Percentiles rank a stretch among this genome's conserved stretches.
These are phyloP conservation scores for Agrostemma githago DNA, from an alignment of 148 eudicot genomes.

Conservation along the genomic window DNA sequence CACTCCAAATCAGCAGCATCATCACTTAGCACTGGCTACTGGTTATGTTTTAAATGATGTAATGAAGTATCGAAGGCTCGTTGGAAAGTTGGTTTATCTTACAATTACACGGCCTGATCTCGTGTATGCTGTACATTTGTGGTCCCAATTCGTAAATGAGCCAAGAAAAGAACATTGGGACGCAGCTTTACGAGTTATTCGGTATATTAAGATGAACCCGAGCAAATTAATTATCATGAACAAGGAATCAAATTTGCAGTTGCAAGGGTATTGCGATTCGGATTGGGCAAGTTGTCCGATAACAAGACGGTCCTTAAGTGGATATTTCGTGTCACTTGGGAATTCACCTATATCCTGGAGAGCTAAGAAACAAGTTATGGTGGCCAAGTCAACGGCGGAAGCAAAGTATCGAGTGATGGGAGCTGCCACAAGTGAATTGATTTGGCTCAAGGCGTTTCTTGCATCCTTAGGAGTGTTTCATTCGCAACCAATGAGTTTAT, in stretches of 20 bases:
- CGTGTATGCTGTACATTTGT: not conserved
- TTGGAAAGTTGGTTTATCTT: not conserved
- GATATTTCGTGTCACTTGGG: not conserved
- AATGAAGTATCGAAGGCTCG: not conserved
- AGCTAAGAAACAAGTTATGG: not conserved
- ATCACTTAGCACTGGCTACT: not conserved
- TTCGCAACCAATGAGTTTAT: not conserved
- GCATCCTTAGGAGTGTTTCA: not conserved
- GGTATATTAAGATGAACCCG: not conserved
- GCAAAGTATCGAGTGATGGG: constrained; percentile 4
- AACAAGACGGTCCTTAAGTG: not conserved
- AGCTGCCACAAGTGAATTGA: not conserved
- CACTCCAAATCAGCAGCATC: not conserved
- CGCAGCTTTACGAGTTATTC: not conserved
- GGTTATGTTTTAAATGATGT: not conserved
- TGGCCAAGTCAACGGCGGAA: not conserved
- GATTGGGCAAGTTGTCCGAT: constrained; percentile 10
- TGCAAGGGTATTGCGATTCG: not conserved
- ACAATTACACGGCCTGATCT: not conserved
- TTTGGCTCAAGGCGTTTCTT: not conserved
- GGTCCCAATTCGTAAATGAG: not conserved
- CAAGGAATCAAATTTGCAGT: not conserved
- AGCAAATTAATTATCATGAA: not conserved
- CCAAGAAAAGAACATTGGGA: not conserved
- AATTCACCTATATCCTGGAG: not conserved